Conservation (phyloP, 345 rosid species). For the Melaleuca quinquenervia region DNA sequence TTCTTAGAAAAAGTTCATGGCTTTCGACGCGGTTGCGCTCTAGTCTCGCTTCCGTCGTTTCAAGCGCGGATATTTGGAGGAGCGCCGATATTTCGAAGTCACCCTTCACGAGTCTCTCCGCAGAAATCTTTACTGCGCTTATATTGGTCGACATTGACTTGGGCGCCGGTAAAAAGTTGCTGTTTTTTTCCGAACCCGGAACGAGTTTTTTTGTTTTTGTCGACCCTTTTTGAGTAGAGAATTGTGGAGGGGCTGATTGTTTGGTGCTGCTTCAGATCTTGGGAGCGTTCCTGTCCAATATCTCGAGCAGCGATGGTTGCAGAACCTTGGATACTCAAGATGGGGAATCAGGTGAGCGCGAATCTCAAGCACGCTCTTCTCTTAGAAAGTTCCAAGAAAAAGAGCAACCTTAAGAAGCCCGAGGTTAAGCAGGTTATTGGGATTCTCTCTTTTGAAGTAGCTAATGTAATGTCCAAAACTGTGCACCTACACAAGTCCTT, state of each 20-base stretch:
- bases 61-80: neutral
- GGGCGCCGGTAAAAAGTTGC: neutral
- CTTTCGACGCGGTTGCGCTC: neutral
- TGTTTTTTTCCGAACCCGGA: neutral
- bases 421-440: slow-evolving; percentile 48
- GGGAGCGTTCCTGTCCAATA: neutral
- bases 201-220: neutral
- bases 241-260: neutral
- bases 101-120: neutral
- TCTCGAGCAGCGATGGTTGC: slow-evolving; percentile 60
- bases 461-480: slow-evolving; percentile 80
- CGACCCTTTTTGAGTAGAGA: neutral
- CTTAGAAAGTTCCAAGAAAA: slow-evolving; percentile 33
- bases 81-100: neutral
- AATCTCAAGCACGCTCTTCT: slow-evolving; percentile 84
- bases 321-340: slow-evolving; percentile 86
- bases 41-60: neutral
- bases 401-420: slow-evolving; percentile 9
- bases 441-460: slow-evolving; percentile 90
- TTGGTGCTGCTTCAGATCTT: neutral
- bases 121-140: neutral
- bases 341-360: slow-evolving; percentile 92
- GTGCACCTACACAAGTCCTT: slow-evolving; percentile 79
- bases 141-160: neutral
- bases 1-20: neutral